phyloP scores from a whole-genome alignment of 768 basidiomycete genomes.

The Kondoa malvinella region DNA sequence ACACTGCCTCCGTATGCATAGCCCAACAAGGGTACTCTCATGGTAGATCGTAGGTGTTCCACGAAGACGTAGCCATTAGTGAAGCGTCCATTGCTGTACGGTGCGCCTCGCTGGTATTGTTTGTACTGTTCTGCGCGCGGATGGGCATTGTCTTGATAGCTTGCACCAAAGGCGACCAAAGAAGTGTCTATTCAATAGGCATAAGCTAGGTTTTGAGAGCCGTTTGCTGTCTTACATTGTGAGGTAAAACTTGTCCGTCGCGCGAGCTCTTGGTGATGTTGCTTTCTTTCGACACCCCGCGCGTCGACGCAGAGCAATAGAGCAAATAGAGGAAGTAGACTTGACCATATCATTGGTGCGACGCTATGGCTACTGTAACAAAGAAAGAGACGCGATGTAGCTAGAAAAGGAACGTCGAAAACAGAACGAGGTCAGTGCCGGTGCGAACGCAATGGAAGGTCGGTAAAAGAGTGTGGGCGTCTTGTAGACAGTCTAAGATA shows the following conservation, averaged over 20 bases:
- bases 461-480: no score
- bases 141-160: background rate
- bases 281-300: no score
- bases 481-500: no score
- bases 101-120: background rate
- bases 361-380: no score
- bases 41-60: background rate
- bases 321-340: no score
- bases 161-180: background rate
- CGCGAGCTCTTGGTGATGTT: no score
- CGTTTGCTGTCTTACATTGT: background rate
- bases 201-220: background rate
- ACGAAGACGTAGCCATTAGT: background rate
- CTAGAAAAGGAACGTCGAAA: no score
- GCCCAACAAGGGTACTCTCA: background rate
- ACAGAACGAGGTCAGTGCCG: no score
- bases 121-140: background rate
- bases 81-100: background rate
- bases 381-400: no score
- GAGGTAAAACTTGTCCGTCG: background rate
- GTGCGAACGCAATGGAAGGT: no score
- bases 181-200: background rate
- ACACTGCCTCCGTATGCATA: background rate
- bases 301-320: no score
- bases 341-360: no score